These are phyloP conservation scores for Geoglossum cookeanum DNA, from an alignment of 2,329 filamentous ascomycete species.

Conservation along the genomic window DNA sequence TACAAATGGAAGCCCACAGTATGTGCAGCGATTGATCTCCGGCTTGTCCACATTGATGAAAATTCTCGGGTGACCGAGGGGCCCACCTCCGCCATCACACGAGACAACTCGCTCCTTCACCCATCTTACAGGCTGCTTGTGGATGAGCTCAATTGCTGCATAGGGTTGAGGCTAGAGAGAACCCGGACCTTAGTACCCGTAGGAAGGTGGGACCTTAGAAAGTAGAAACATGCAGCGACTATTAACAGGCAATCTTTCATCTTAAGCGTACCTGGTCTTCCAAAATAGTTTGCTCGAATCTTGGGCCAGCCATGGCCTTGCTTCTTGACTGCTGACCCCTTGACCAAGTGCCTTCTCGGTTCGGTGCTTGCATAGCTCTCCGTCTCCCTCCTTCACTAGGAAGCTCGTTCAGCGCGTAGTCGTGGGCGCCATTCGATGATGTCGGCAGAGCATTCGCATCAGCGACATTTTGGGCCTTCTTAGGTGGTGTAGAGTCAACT, in stretches of 20 bases:
- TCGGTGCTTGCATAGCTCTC: slow-evolving; percentile 62
- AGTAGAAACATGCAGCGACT: background rate
- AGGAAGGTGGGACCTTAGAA: background rate
- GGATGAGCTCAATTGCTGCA: slow-evolving; percentile 87
- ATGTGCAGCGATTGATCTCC: slow-evolving; percentile 74
- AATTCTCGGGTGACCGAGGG: slow-evolving; percentile 75
- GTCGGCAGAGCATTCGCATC: slow-evolving; percentile 40
- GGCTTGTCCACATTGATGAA: slow-evolving; percentile 98
- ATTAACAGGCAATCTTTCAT: slow-evolving; percentile 1
- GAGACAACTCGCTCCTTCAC: slow-evolving; percentile 61
- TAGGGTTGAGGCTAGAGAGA: slow-evolving; percentile 58
- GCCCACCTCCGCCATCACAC: slow-evolving; percentile 84
- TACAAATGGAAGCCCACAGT: slow-evolving; percentile 89
- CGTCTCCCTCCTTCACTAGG: slow-evolving; percentile 34
- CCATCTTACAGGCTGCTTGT: slow-evolving; percentile 90
- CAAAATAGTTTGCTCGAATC: slow-evolving; percentile 96
- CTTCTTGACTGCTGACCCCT: slow-evolving; percentile 64
- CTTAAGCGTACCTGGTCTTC: slow-evolving; percentile 53
- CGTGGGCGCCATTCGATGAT: slow-evolving; percentile 28
- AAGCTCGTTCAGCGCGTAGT: slow-evolving; percentile 35
- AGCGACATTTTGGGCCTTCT: slow-evolving; percentile 34
- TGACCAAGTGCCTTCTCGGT: slow-evolving; percentile 66
- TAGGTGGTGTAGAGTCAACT: slow-evolving; percentile 31
- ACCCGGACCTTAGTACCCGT: background rate
- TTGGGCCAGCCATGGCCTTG: slow-evolving; percentile 75